These are phyloP conservation scores for Tagetes erecta DNA, from an alignment of 129 eudicot species.

Conservation along the genomic window DNA sequence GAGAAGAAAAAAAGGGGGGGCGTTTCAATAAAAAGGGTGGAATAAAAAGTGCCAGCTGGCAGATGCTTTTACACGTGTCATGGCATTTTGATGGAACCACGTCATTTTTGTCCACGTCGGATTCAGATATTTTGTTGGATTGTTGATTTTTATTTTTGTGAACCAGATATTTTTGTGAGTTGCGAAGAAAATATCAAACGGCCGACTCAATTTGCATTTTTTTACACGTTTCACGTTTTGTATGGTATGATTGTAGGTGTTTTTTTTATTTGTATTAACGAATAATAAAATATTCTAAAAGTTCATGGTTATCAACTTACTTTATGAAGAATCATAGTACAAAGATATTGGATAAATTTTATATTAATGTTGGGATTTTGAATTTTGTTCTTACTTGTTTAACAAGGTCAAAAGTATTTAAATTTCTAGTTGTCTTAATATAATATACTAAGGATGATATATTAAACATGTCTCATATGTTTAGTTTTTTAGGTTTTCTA, in stretches of 20 bases:
- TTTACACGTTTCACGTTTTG: not conserved
- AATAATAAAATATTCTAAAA: too few relatives aligned
- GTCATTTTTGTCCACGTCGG: slow-evolving; percentile 27
- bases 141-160: slow-evolving; percentile 31
- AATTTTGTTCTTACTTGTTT: too few relatives aligned
- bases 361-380: too few relatives aligned
- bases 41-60: slow-evolving; percentile 30
- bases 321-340: too few relatives aligned
- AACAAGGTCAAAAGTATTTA: too few relatives aligned
- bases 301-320: too few relatives aligned
- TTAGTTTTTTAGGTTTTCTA: too few relatives aligned
- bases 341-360: too few relatives aligned
- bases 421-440: too few relatives aligned
- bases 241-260: not conserved
- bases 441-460: too few relatives aligned
- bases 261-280: not conserved
- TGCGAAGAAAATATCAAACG: slow-evolving; percentile 19
- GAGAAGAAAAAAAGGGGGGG: slow-evolving; percentile 26
- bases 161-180: slow-evolving; percentile 29
- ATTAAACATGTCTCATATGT: too few relatives aligned
- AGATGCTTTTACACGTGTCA: slow-evolving; percentile 38
- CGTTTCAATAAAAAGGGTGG: not conserved
- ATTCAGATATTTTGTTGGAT: slow-evolving; percentile 33
- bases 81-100: slow-evolving; percentile 21
- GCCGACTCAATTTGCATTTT: not conserved